Evolutionary conservation across 2,329 filamentous ascomycete genomes (phyloP).

Genomic region (Talaromyces sp.): DNA sequence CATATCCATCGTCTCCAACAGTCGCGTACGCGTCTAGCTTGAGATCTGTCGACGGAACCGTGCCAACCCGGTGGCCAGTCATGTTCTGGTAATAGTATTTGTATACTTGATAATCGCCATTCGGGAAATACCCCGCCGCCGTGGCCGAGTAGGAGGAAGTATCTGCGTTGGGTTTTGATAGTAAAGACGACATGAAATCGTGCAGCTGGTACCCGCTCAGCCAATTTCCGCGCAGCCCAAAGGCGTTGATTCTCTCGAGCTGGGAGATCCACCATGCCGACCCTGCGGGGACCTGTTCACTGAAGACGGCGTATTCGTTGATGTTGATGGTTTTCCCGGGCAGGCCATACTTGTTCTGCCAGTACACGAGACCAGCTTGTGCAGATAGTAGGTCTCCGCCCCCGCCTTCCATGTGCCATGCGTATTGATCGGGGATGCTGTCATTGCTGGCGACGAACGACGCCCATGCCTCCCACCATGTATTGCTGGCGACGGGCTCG

Average conservation of each 20-base stretch:
- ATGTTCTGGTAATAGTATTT: constrained; percentile 44
- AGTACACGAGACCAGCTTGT: constrained; percentile 19
- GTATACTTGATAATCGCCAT: constrained; percentile 44
- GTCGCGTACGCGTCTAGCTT: constrained; percentile 37
- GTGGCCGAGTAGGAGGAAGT: constrained; percentile 16
- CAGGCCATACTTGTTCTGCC: constrained; percentile 24
- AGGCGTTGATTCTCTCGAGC: constrained; percentile 39
- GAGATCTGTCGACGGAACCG: constrained; percentile 28
- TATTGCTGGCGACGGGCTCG: constrained; percentile 25
- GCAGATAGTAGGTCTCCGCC: neutral
- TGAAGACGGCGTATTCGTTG: constrained; percentile 43
- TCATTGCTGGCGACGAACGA: neutral
- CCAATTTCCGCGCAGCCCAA: constrained; percentile 45
- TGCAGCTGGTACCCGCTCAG: constrained; percentile 34
- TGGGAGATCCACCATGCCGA: constrained; percentile 44
- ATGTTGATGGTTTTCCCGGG: constrained; percentile 38
- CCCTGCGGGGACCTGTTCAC: constrained; percentile 38
- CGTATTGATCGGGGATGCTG: neutral
- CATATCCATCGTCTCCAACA: constrained; percentile 20
- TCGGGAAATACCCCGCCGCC: constrained; percentile 33
- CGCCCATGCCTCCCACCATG: constrained; percentile 34
- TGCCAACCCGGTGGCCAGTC: constrained; percentile 36
- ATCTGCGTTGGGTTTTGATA: constrained; percentile 27
- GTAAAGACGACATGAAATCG: constrained; percentile 38
- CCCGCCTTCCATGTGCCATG: constrained; percentile 5